phyloP scores from a whole-genome alignment of 179 eudicot genomes.

The Sideroxylon spinosum region DNA sequence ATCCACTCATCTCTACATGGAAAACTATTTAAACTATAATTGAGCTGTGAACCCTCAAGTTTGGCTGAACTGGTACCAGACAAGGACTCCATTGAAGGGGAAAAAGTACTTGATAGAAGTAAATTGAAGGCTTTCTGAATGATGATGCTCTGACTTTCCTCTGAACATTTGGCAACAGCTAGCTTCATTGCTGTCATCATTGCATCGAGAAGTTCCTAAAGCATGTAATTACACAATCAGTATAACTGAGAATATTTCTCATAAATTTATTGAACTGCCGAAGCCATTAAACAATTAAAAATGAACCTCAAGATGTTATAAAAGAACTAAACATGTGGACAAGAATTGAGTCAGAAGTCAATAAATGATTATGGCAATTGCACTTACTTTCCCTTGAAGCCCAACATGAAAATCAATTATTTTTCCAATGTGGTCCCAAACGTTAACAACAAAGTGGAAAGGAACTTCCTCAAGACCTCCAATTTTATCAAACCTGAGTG shows the following conservation, averaged over 20 bases:
- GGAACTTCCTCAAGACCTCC: constrained; percentile 45
- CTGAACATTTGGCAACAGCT: constrained; percentile 63
- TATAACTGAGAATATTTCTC: constrained; percentile 5
- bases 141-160: constrained; percentile 51
- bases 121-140: constrained; percentile 52
- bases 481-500: constrained; percentile 45
- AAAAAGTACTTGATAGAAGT: constrained; percentile 37
- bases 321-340: neutral
- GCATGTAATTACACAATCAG: constrained; percentile 17
- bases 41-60: constrained; percentile 31
- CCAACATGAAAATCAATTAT: constrained; percentile 19
- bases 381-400: constrained; percentile 38
- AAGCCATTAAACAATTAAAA: constrained; percentile 11
- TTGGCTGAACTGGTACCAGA: constrained; percentile 24
- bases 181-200: constrained; percentile 63
- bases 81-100: constrained; percentile 25
- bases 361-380: neutral
- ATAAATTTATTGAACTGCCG: neutral
- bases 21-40: constrained; percentile 28
- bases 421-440: constrained; percentile 55
- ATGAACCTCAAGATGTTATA: neutral
- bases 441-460: constrained; percentile 44
- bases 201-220: constrained; percentile 69
- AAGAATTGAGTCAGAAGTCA: neutral
- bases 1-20: constrained; percentile 56